Percentiles rank a stretch among this genome's conserved stretches.
These are phyloP conservation scores for Chenopodium berlandieri DNA, from an alignment of 148 eudicot genomes.

Conservation along the genomic window DNA sequence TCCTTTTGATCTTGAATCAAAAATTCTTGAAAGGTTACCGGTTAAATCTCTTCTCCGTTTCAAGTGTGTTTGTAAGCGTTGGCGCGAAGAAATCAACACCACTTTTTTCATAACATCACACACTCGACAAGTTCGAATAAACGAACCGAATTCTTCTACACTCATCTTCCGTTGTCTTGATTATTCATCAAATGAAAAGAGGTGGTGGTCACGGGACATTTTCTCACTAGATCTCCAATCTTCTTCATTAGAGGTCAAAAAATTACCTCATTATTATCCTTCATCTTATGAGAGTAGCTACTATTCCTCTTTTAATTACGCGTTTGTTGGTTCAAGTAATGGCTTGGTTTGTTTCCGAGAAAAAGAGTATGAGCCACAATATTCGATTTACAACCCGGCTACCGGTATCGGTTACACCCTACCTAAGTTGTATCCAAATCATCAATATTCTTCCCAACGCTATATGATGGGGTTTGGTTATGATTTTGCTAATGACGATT, in stretches of 20 bases:
- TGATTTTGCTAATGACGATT: not conserved
- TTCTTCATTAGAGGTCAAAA: not conserved
- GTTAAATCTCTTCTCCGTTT: not conserved
- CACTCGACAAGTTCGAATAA: not conserved
- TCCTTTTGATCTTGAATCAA: not conserved
- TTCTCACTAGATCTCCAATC: not conserved
- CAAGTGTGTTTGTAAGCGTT: not conserved
- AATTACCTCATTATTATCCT: no score
- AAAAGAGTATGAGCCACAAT: no score
- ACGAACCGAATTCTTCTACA: not conserved
- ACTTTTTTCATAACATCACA: not conserved
- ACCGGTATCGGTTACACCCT: no score
- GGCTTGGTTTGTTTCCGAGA: no score
- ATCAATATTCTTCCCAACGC: no score
- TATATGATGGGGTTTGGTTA: not conserved
- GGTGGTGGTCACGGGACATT: not conserved
- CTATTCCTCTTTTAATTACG: no score
- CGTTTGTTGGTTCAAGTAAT: no score
- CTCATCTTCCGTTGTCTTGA: not conserved
- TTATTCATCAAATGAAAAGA: no score
- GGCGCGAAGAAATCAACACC: not conserved
- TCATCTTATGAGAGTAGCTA: no score
- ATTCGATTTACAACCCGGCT: no score
- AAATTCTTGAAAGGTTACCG: not conserved
- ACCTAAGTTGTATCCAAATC: no score